Evolutionary conservation across 1,284 basidiomycete species (phyloP).

Genomic region (Trichosporon faecale): DNA sequence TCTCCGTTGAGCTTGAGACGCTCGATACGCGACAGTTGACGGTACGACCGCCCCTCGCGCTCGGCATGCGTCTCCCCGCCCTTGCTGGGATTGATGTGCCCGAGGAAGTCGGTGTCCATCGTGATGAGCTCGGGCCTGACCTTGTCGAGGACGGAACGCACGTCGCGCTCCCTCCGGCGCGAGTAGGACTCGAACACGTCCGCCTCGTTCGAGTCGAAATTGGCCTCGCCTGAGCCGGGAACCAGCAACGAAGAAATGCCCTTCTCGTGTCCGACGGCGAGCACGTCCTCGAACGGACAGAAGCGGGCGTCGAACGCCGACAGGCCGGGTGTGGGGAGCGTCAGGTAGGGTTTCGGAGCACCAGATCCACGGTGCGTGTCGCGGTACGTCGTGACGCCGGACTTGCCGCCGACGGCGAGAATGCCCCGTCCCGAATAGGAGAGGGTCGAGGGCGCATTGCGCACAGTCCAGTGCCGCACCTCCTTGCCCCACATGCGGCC

Average conservation of each 20-base stretch:
- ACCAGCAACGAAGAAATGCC: slow-evolving; percentile 84
- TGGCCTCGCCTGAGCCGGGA: slow-evolving; percentile 88
- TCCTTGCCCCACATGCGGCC: slow-evolving; percentile 88
- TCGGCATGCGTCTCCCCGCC: slow-evolving; percentile 57
- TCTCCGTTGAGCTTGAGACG: slow-evolving; percentile 67
- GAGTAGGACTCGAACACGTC: slow-evolving; percentile 91
- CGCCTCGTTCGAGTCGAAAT: slow-evolving; percentile 88
- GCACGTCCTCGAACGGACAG: slow-evolving; percentile 88
- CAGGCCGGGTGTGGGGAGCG: slow-evolving; percentile 60
- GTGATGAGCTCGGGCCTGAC: slow-evolving; percentile 92
- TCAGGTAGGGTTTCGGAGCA: slow-evolving; percentile 64
- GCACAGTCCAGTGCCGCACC: slow-evolving; percentile 72
- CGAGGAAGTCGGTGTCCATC: slow-evolving; percentile 79
- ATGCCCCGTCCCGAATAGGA: slow-evolving; percentile 67
- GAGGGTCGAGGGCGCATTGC: slow-evolving; percentile 55
- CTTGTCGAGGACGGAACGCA: slow-evolving; percentile 88
- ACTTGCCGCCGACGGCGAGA: slow-evolving; percentile 76
- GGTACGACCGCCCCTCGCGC: slow-evolving; percentile 60
- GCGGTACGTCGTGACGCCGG: slow-evolving; percentile 69
- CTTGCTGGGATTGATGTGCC: slow-evolving; percentile 64
- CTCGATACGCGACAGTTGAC: slow-evolving; percentile 69
- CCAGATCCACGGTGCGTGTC: slow-evolving; percentile 23
- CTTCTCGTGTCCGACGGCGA: slow-evolving; percentile 66
- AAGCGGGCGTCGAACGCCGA: slow-evolving; percentile 65
- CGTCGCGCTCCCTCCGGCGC: slow-evolving; percentile 82